Percentiles rank a stretch among this genome's conserved stretches.
phyloP scores from a whole-genome alignment of 768 basidiomycete species.

The Fomitopsis pulvina region DNA sequence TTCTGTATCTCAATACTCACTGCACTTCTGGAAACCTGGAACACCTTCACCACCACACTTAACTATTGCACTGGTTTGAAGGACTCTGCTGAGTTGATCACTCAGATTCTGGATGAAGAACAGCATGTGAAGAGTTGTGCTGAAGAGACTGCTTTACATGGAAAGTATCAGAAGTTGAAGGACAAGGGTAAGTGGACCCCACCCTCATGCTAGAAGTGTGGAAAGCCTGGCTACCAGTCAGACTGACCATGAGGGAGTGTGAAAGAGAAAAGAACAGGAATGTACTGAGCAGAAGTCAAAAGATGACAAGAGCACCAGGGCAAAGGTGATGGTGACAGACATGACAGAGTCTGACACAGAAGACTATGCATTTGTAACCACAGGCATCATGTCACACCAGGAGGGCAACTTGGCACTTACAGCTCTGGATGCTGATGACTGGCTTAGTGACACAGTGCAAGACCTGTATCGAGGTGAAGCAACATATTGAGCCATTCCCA shows the following conservation, averaged over 20 bases:
- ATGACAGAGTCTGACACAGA: background rate
- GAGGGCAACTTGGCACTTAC: background rate
- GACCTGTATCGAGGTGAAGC: constrained; percentile 18
- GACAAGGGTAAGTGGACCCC: background rate
- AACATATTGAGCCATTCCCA: constrained; percentile 5
- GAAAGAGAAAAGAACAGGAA: too few relatives aligned
- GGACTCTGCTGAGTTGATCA: constrained; percentile 11
- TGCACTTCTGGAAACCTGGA: too few relatives aligned
- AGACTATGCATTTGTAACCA: constrained; percentile 5
- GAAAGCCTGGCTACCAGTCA: too few relatives aligned
- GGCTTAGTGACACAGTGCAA: constrained; percentile 17
- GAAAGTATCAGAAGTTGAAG: background rate
- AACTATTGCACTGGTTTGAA: background rate
- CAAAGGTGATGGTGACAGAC: constrained; percentile 3
- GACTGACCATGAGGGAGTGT: constrained; percentile 1
- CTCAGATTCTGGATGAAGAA: constrained; percentile 7
- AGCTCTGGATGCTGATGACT: background rate
- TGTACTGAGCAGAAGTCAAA: too few relatives aligned
- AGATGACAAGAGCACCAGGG: too few relatives aligned
- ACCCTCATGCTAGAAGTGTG: constrained; percentile 4
- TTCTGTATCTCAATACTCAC: too few relatives aligned
- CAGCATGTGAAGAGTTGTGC: background rate
- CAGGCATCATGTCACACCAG: background rate
- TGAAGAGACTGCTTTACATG: too few relatives aligned
- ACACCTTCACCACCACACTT: constrained; percentile 23